Base-by-base conservation (phyloP, 208 protist species). In the Wallacemonas collosoma region DNA sequence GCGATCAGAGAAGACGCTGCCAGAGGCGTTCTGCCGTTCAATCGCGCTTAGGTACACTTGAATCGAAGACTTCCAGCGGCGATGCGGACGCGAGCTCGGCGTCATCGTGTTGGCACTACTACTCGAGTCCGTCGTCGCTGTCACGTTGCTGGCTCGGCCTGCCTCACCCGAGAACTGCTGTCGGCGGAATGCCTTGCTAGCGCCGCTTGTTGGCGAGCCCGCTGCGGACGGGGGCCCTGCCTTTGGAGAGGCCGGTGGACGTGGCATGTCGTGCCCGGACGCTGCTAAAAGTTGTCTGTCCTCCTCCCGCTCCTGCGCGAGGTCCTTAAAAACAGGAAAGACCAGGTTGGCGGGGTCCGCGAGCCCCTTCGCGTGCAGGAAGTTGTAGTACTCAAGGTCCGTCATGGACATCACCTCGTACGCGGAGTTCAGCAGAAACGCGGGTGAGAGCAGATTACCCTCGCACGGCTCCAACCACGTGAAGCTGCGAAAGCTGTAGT, bases 381-480 rank as follows among this genome's bases (percentile, higher is more conserved):
- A 88, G 3, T 61, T 55, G 53, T 73, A 54, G 72, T 88, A 88
- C 70, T 82, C 73, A 35, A 60, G 54, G 44, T 86, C 83, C 39
- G 70, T 80, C 80, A 88, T 85, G 68, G 47, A 77, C 15, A 86
- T 40, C 17, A 88, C 73, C 17, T 81, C 77, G 36, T 78, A 80
- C 11, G 83, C 83, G 2, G 73, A 65, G 71, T 81, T 82, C 43
- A 83, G 62, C 44, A 86, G 65, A 14, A 76, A 71, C 17, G 76
- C 48, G 1, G 81, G 58, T 36, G 68, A 82, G 35, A 91, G 76
- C 50, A 91, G 70, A 68, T 83, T 88, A 60, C 83, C 83, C 45
- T 88, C 78, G 45, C 73, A 73, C 57, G 83, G 77, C 72, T 86
- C 73, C 15, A 85, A 72, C 77, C 73, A 83, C 55, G 75, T 78